phyloP scores from a whole-genome alignment of 352 stramenopile species.

The Phytophthora litchii region DNA sequence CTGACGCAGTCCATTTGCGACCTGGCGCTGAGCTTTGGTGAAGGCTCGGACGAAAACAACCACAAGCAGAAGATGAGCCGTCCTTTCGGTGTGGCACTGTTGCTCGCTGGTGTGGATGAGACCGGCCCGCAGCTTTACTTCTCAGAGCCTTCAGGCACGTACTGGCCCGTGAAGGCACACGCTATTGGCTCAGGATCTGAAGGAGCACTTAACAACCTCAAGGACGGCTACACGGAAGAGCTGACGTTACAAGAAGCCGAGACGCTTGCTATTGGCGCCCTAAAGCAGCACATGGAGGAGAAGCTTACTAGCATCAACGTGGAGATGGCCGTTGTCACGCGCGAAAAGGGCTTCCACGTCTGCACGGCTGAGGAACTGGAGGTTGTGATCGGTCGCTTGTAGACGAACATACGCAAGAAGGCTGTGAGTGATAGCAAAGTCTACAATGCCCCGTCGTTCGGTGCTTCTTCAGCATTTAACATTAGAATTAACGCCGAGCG shows the following conservation, averaged over 20 bases:
- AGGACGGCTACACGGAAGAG: conserved; percentile 97
- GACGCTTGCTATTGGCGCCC: conserved; percentile 93
- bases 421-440: conserved; percentile 5
- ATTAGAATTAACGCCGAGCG: conserved; percentile 20
- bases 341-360: conserved; percentile 96
- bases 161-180: conserved; percentile 98
- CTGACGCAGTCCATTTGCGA: conserved; percentile 99
- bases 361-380: conserved; percentile 94
- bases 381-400: conserved; percentile 88
- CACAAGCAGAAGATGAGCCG: conserved; percentile 98
- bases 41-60: conserved; percentile 93
- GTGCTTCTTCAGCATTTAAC: conserved; percentile 22
- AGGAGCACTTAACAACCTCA: conserved; percentile 97
- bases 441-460: conserved; percentile 5
- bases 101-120: conserved; percentile 97
- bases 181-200: conserved; percentile 98
- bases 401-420: conserved; percentile 31
- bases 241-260: conserved; percentile 97
- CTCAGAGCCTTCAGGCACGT: conserved; percentile 98
- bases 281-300: conserved; percentile 99
- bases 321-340: conserved; percentile 96
- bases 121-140: conserved; percentile 95
- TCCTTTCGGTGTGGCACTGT: conserved; percentile 98
- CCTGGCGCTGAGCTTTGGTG: conserved; percentile 96
- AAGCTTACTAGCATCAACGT: conserved; percentile 99